Evolutionary conservation across 306 rosid species (phyloP).

Genomic region (Astragalus membranaceus): DNA sequence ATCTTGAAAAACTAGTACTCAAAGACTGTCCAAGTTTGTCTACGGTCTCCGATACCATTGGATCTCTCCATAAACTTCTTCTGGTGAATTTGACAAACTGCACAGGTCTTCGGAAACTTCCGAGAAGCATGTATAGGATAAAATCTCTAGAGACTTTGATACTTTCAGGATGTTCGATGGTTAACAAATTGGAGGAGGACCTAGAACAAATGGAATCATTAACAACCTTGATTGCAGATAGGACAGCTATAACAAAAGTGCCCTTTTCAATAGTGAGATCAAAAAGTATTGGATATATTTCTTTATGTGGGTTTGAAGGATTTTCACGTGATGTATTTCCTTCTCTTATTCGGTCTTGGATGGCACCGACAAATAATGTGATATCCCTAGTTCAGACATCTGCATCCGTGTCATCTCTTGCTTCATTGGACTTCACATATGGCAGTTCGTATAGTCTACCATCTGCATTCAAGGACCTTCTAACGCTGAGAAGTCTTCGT

Average conservation of each 20-base stretch:
- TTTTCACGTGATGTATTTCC: background rate
- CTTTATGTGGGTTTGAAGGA: background rate
- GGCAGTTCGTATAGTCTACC: too few relatives aligned
- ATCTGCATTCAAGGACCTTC: background rate
- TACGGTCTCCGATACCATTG: background rate
- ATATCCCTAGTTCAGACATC: background rate
- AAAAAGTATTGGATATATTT: background rate
- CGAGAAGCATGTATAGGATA: background rate
- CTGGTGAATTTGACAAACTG: background rate
- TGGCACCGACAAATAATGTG: background rate
- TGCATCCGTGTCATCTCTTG: background rate
- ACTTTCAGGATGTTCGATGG: background rate
- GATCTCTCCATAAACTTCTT: background rate
- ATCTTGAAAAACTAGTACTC: background rate
- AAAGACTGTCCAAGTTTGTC: slow-evolving; percentile 3
- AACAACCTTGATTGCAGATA: background rate
- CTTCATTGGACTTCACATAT: background rate
- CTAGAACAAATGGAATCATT: background rate
- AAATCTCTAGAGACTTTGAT: background rate
- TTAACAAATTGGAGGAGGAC: background rate
- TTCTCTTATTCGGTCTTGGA: background rate
- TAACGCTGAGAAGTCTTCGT: background rate
- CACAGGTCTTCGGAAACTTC: background rate
- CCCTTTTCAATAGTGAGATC: background rate
- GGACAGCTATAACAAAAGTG: background rate